Base-by-base conservation (phyloP, 1,284 basidiomycete genomes). In the Cryptococcus sp. region DNA sequence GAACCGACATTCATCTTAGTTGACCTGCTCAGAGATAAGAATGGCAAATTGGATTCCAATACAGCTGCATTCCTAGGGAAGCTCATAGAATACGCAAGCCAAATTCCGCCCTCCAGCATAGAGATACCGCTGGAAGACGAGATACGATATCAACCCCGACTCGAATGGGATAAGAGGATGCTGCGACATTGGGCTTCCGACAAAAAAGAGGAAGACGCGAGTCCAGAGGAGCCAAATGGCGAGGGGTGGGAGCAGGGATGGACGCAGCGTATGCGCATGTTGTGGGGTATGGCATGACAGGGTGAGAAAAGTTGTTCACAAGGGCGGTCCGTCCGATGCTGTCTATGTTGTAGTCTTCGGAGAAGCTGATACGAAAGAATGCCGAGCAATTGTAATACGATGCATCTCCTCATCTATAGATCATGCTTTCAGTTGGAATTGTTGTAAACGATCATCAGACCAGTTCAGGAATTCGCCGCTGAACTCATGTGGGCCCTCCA, bases 381-480 rank as follows among this genome's bases (percentile, higher is more conserved):
- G 42, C n/a, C 40, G 40, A 45, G 15, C 2, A 10, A 19, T 45
- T n/a, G 22, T 45, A 45, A 3, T 8, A 8, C 15, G 16, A 16
- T 13, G 16, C 42, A 38, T 19, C 49, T 19, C 39, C 35, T 39
- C 11, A 15, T 48, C 45, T 54, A 35, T 35, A 10, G 31, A 45
- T 45, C 42, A 53, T 16, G 25, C 35, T 48, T 35, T 35, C 2
- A 35, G 31, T 8, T 51, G 39, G 44, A 55, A 55, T 16, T 42
- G 19, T 41, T 57, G 19, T 19, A 77, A 63, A 5, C 73, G 59
- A 48, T 75, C 75, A 39, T 78, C 76, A 23, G 71, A 77, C 81
- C 82, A 84, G 53, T 78, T 77, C 48, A 82, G 61, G 53, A 82
- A 84, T 47, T 77, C 71, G n/a, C 83, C 83, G 8, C 73, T 79